Evolutionary conservation across 768 basidiomycete genomes (phyloP), one percentile per base, ranked within the genome.

Genomic region (Russula lepida): DNA sequence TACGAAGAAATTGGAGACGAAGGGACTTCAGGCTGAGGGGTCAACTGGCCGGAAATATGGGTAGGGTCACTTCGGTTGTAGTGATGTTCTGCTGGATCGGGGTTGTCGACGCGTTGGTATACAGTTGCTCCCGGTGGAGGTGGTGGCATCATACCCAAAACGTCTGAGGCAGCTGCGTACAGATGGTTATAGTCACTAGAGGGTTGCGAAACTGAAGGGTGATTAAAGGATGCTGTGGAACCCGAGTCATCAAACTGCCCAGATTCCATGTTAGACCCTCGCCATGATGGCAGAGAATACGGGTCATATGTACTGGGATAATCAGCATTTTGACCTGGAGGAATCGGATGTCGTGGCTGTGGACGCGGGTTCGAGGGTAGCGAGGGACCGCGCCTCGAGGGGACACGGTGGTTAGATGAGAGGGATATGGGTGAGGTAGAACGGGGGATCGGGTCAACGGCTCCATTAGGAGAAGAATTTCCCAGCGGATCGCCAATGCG

Each of bases 111-210:
- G 53, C 67, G 57, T 55, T 50, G 56, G 25, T 48, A 47, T 12
- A 57, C 35, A 30, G 64, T 54, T 17, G 66, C 61, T 17, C 64
- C 63, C 30, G 64, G 75, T 15, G 80, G 81, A 48, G 85, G 87
- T 15, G 86, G 86, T 21, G 82, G 86, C 0, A 80, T 84, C 82
- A 89, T 84, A 17, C 89, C 89, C 17, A 92, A 78, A 9, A 91
- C 86, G 70, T 87, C 83, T 9, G 89, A 89, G 9, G 90, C 90
- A 15, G 89, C 89, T 11, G 81, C 79, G 70, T 89, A 86, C 13
- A 89, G 72, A 39, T 79, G 75, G 69, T 84, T 82, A 65, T 81
- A 84, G 56, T 80, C 78, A 33, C 71, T 72, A 23, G 59, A 21
- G 28, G 19, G 44, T 35, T n/a, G 12, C 17, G 71, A 69, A 53